Percentiles rank a stretch among this genome's conserved stretches.
phyloP scores from a whole-genome alignment of 257 asterid genomes.

The Salvia miltiorrhiza region DNA sequence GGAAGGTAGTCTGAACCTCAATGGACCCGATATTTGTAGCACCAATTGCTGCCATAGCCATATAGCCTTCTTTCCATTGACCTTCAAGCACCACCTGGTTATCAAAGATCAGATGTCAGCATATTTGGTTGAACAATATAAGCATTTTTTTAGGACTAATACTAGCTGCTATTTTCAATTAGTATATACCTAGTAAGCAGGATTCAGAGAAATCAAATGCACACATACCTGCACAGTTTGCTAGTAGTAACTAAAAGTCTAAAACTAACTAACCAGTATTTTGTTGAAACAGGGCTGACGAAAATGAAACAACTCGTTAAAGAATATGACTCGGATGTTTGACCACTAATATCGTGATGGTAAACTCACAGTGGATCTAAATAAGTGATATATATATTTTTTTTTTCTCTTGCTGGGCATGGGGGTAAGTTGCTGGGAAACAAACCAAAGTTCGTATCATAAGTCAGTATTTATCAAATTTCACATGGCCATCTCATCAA shows the following conservation, averaged over 20 bases:
- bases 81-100: conserved; percentile 95
- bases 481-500: not conserved
- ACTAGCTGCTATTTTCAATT: not conserved
- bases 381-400: not conserved
- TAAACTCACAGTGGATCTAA: not conserved
- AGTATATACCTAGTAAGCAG: not conserved
- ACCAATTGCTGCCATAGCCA: conserved; percentile 98
- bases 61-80: conserved; percentile 81
- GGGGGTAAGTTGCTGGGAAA: not conserved
- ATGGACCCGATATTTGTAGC: conserved; percentile 95
- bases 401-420: not conserved
- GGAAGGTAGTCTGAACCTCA: conserved; percentile 50
- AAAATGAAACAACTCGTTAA: not conserved
- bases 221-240: not conserved
- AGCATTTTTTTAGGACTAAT: not conserved
- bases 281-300: not conserved
- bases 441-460: not conserved
- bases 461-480: not conserved
- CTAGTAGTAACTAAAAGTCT: not conserved
- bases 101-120: conserved; percentile 23
- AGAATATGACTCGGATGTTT: not conserved
- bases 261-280: not conserved
- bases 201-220: not conserved
- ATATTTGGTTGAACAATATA: conserved; percentile 14
- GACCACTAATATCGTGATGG: not conserved